phyloP scores from a whole-genome alignment of 2,329 filamentous ascomycete genomes.

The Ilyonectria mors-panacis region DNA sequence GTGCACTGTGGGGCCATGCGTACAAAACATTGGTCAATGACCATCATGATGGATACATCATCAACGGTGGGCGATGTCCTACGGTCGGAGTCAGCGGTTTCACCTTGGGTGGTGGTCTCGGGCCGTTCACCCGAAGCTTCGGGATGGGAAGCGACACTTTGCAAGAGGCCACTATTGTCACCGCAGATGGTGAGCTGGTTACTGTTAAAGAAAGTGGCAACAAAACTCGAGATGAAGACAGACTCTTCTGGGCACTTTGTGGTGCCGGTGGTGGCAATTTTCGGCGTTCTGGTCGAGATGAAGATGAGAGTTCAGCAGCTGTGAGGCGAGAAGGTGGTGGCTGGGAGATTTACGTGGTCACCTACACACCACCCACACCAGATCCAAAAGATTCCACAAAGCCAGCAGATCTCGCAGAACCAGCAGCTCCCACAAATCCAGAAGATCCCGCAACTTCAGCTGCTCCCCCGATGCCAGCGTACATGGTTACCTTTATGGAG shows the following conservation, averaged over 20 bases:
- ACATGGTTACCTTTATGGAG: constrained; percentile 7
- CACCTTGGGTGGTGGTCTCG: constrained; percentile 54
- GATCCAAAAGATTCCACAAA: no score
- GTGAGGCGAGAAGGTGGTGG: constrained; percentile 30
- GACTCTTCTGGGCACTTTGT: constrained; percentile 58
- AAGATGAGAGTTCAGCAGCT: constrained; percentile 46
- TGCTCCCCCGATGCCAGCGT: no score
- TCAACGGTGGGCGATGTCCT: constrained; percentile 54
- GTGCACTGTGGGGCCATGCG: constrained; percentile 51
- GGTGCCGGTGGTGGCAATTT: constrained; percentile 60
- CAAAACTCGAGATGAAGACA: constrained; percentile 18
- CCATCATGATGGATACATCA: constrained; percentile 17
- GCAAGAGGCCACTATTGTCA: constrained; percentile 21
- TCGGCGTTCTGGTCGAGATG: constrained; percentile 54
- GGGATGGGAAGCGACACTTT: constrained; percentile 32
- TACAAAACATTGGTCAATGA: constrained; percentile 43
- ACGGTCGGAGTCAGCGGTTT: constrained; percentile 58
- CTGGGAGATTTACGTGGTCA: constrained; percentile 47
- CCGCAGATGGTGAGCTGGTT: not conserved
- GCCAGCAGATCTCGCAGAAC: no score
- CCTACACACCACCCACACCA: not conserved
- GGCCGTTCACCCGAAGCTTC: constrained; percentile 51
- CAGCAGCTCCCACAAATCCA: no score
- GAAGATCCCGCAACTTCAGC: no score
- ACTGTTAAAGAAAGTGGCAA: constrained; percentile 32